Percentiles rank a stretch among this genome's conserved stretches.
phyloP scores from a whole-genome alignment of 176 grass and related monocot species.

The Oryza coarctata region DNA sequence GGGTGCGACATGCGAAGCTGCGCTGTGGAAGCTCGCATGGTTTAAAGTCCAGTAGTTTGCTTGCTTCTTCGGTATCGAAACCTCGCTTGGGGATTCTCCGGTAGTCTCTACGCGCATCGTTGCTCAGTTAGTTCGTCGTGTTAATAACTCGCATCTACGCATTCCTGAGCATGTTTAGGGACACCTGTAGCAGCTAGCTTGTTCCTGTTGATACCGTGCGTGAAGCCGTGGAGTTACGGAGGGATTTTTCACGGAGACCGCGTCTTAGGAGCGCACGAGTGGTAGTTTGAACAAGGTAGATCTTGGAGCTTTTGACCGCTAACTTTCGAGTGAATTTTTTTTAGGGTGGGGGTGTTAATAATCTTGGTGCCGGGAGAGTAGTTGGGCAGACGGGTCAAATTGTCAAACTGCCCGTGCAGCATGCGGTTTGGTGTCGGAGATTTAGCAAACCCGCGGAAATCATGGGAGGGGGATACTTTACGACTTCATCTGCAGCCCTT shows the following conservation, averaged over 20 bases:
- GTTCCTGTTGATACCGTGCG: neutral
- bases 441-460: neutral
- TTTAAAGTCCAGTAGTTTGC: neutral
- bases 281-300: conserved; percentile 18
- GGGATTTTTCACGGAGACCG: neutral
- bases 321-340: neutral
- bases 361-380: neutral
- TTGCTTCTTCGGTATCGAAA: too few species aligned
- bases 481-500: conserved; percentile 29
- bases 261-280: conserved; percentile 13
- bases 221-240: neutral
- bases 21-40: neutral
- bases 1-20: neutral
- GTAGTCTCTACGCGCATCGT: too few species aligned
- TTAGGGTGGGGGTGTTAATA: neutral
- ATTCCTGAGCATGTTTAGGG: neutral
- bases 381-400: conserved; percentile 38
- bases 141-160: too few species aligned
- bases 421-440: conserved; percentile 7
- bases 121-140: too few species aligned
- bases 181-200: neutral
- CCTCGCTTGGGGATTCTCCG: too few species aligned
- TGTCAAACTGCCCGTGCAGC: conserved; percentile 35
- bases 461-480: conserved; percentile 3
- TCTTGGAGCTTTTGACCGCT: conserved; percentile 37